Evolutionary conservation across 1,284 basidiomycete genomes (phyloP).

Genomic region (Neonothopanus nambi): DNA sequence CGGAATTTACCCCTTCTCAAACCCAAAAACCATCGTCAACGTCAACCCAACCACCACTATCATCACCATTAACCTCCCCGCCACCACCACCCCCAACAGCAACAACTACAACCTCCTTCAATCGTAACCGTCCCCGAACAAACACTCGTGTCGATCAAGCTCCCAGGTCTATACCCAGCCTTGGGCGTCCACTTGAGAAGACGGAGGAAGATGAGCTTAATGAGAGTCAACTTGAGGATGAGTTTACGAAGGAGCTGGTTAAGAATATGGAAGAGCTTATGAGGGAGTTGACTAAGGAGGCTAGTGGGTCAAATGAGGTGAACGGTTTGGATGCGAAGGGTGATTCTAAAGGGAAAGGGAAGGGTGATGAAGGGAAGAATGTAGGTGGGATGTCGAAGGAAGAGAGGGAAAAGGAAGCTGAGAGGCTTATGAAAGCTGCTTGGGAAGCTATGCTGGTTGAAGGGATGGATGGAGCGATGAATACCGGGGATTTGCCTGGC

Average conservation of each 20-base stretch:
- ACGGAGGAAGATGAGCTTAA: slow-evolving; percentile 34
- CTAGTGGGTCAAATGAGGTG: slow-evolving; percentile 18
- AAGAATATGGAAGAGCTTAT: slow-evolving; percentile 87
- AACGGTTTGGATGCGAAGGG: slow-evolving; percentile 26
- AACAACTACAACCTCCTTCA: slow-evolving; percentile 20
- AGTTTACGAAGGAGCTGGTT: slow-evolving; percentile 74
- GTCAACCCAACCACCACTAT: slow-evolving; percentile 24
- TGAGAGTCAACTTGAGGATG: slow-evolving; percentile 44
- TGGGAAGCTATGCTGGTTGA: slow-evolving; percentile 80
- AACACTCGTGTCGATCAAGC: slow-evolving; percentile 44
- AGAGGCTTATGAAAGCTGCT: slow-evolving; percentile 57
- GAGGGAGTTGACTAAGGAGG: slow-evolving; percentile 51
- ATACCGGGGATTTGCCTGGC: background rate
- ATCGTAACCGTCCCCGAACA: slow-evolving; percentile 31
- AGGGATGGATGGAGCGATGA: slow-evolving; percentile 49
- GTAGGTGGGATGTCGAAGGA: slow-evolving; percentile 23
- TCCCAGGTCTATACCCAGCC: slow-evolving; percentile 36
- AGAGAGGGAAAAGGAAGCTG: slow-evolving; percentile 39
- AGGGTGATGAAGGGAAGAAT: slow-evolving; percentile 24
- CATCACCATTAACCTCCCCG: slow-evolving; percentile 27
- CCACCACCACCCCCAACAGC: slow-evolving; percentile 28
- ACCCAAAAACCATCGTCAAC: slow-evolving; percentile 4
- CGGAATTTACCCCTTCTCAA: slow-evolving; percentile 40
- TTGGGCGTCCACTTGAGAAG: slow-evolving; percentile 27
- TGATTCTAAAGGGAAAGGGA: slow-evolving; percentile 13